These are phyloP conservation scores for Dioszegia hungarica DNA, from an alignment of 768 basidiomycete species.

Conservation along the genomic window DNA sequence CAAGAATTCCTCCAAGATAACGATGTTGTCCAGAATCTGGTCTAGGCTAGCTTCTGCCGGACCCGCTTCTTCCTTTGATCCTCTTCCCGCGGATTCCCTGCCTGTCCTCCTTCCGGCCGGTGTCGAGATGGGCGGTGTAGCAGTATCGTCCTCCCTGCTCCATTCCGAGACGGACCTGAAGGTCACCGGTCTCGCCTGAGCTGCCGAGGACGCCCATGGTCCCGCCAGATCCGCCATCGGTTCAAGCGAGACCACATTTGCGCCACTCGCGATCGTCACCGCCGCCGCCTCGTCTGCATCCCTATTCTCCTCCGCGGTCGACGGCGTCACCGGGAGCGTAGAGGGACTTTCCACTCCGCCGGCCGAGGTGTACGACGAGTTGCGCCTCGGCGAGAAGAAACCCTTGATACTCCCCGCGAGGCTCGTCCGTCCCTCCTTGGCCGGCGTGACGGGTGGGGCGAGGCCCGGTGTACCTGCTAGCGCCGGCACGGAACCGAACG, in stretches of 20 bases:
- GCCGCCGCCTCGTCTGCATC: not conserved
- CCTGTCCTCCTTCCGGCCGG: not conserved
- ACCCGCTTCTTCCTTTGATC: too few species aligned
- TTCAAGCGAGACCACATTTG: too few species aligned
- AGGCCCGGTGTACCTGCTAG: too few species aligned
- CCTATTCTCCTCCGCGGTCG: constrained; percentile 29
- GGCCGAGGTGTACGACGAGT: constrained; percentile 47
- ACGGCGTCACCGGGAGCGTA: not conserved
- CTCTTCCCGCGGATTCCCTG: too few species aligned
- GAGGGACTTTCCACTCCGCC: not conserved
- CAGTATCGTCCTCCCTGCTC: not conserved
- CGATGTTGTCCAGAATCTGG: constrained; percentile 83
- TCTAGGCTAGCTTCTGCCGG: constrained; percentile 63
- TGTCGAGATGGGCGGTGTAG: not conserved
- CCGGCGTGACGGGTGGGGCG: not conserved
- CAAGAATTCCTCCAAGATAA: constrained; percentile 88
- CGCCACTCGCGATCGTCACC: too few species aligned
- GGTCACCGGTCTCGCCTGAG: not conserved
- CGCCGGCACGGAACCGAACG: constrained; percentile 26
- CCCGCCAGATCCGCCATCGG: not conserved
- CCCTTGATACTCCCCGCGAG: constrained; percentile 24
- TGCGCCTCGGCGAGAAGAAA: constrained; percentile 73
- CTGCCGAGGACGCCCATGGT: not conserved
- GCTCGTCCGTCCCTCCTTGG: constrained; percentile 11
- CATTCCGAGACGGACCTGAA: not conserved